These are phyloP conservation scores for Russula olivacea DNA, from an alignment of 768 basidiomycete genomes.

Conservation along the genomic window DNA sequence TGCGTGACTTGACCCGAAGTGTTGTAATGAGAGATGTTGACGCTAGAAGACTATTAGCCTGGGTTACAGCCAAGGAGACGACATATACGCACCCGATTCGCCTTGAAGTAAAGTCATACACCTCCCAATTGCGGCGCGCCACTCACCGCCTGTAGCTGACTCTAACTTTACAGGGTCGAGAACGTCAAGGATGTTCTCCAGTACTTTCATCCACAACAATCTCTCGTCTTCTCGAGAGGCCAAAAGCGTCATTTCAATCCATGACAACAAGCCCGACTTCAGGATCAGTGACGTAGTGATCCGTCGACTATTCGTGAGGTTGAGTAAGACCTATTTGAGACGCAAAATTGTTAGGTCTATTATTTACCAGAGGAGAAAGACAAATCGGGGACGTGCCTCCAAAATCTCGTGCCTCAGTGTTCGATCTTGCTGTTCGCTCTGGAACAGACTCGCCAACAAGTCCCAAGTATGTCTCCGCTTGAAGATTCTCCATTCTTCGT, in stretches of 20 bases:
- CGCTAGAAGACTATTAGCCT: neutral
- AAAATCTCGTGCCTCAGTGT: constrained; percentile 53
- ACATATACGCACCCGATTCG: constrained; percentile 21
- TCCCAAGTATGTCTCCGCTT: constrained; percentile 86
- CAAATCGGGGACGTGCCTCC: constrained; percentile 45
- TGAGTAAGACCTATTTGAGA: constrained; percentile 56
- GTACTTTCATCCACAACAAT: constrained; percentile 28
- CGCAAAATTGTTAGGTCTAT: neutral
- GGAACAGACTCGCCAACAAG: constrained; percentile 74
- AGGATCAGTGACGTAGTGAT: constrained; percentile 68
- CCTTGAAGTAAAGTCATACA: constrained; percentile 44
- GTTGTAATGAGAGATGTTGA: neutral
- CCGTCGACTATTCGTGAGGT: constrained; percentile 61
- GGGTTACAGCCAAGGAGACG: neutral
- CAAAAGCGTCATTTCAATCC: constrained; percentile 73
- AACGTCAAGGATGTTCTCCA: constrained; percentile 35
- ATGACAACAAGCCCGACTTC: constrained; percentile 65
- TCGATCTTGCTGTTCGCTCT: constrained; percentile 52
- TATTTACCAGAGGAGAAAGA: neutral
- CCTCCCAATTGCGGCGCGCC: constrained; percentile 50
- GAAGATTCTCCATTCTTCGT: constrained; percentile 76
- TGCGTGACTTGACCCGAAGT: constrained; percentile 1
- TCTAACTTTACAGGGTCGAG: constrained; percentile 49
- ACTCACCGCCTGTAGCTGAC: constrained; percentile 49
- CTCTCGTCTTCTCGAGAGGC: constrained; percentile 11